Percentiles rank a stretch among this genome's conserved stretches.
phyloP scores from a whole-genome alignment of 1,139 yeast genomes.

The Saccharomyces hybrid region DNA sequence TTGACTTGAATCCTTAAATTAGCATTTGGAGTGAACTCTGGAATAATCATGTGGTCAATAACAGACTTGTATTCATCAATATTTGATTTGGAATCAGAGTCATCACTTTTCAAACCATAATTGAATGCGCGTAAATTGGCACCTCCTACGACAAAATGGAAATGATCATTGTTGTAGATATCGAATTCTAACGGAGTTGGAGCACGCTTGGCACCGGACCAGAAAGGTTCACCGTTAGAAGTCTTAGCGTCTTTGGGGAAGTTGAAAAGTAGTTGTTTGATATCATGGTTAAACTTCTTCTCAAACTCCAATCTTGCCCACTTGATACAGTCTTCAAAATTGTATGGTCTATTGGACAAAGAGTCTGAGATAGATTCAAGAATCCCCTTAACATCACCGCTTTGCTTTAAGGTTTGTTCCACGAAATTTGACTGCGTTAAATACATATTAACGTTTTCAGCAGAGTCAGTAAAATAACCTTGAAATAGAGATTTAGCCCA shows the following conservation, averaged over 20 bases:
- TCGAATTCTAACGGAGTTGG: slow-evolving; percentile 80
- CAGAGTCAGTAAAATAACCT: slow-evolving; percentile 84
- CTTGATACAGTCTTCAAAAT: slow-evolving; percentile 84
- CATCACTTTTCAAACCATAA: slow-evolving; percentile 70
- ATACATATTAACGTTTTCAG: slow-evolving; percentile 87
- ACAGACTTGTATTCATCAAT: slow-evolving; percentile 40
- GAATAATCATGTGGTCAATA: slow-evolving; percentile 49
- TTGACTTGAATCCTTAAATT: slow-evolving; percentile 78
- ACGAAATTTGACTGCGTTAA: slow-evolving; percentile 88
- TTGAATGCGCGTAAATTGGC: slow-evolving; percentile 87
- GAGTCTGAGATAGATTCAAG: slow-evolving; percentile 69
- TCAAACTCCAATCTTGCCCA: slow-evolving; percentile 95
- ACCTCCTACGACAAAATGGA: slow-evolving; percentile 76
- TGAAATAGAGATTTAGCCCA: slow-evolving; percentile 96
- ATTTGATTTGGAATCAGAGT: slow-evolving; percentile 37
- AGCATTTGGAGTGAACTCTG: slow-evolving; percentile 64
- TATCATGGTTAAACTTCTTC: slow-evolving; percentile 73
- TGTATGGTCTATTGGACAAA: slow-evolving; percentile 72
- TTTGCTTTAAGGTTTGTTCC: slow-evolving; percentile 81
- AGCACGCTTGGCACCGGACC: slow-evolving; percentile 98
- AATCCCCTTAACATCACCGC: slow-evolving; percentile 84
- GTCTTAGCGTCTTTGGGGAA: slow-evolving; percentile 93
- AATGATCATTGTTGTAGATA: slow-evolving; percentile 65
- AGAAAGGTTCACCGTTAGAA: slow-evolving; percentile 84
- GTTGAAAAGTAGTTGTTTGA: slow-evolving; percentile 79